phyloP scores from a whole-genome alignment of 225 moss, liverwort and hornwort genomes.

The Anthoceros angustus region DNA sequence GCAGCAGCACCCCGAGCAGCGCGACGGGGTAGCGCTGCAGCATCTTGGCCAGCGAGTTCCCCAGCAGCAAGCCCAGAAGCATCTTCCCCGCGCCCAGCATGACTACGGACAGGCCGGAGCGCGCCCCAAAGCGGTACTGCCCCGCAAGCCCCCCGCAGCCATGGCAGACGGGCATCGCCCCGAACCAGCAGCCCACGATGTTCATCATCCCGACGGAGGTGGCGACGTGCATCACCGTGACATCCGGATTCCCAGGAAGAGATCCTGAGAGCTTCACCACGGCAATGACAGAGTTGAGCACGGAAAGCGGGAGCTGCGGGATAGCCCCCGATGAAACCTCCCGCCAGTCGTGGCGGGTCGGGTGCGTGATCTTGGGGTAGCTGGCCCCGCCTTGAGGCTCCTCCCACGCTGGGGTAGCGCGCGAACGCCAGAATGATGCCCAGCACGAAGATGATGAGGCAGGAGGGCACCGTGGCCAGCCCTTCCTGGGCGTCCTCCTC shows the following conservation, averaged over 20 bases:
- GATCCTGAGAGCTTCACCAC: constrained; percentile 69
- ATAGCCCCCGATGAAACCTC: constrained; percentile 57
- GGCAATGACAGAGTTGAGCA: constrained; percentile 78
- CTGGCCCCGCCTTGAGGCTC: constrained; percentile 36
- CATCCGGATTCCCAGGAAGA: constrained; percentile 36
- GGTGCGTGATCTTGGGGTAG: constrained; percentile 18
- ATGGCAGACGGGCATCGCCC: constrained; percentile 76
- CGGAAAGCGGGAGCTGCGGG: constrained; percentile 66
- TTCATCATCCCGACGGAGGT: constrained; percentile 71
- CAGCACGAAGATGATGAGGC: constrained; percentile 44
- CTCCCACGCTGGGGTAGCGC: constrained; percentile 26
- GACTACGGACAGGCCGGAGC: constrained; percentile 54
- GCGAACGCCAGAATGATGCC: constrained; percentile 44
- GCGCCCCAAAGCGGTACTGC: constrained; percentile 73
- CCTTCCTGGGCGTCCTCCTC: constrained; percentile 17
- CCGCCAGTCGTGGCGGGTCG: constrained; percentile 50
- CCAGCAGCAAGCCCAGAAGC: constrained; percentile 39
- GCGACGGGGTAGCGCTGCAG: constrained; percentile 44
- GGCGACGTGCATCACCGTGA: background rate
- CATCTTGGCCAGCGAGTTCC: constrained; percentile 42
- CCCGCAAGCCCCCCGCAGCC: constrained; percentile 84
- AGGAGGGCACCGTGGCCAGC: constrained; percentile 27
- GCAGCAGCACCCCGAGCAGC: constrained; percentile 48
- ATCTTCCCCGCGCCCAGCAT: constrained; percentile 54
- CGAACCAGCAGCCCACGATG: constrained; percentile 80